phyloP scores from a whole-genome alignment of 257 asterid species.

The Solanum peruvianum region DNA sequence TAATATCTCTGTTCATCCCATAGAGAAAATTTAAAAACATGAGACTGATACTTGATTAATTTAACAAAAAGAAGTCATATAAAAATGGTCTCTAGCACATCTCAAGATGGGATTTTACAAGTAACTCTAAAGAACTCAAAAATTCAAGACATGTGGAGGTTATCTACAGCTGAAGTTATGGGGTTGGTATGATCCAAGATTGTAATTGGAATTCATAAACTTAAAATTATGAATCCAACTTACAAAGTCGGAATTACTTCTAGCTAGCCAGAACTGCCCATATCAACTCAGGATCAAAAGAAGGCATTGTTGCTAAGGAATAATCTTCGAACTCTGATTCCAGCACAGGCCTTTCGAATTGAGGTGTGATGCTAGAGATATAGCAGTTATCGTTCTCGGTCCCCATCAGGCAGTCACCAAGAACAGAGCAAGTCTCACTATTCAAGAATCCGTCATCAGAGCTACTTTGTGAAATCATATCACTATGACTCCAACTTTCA shows the following conservation, averaged over 20 bases:
- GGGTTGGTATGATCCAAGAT: background rate
- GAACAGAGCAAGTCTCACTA: conserved; percentile 25
- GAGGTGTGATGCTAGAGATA: background rate
- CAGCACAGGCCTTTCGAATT: background rate
- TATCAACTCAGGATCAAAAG: conserved; percentile 80
- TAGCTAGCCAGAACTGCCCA: conserved; percentile 88
- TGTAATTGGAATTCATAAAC: background rate
- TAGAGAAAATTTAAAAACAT: background rate
- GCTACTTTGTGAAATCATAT: conserved; percentile 23
- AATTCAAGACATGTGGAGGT: background rate
- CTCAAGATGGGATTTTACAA: background rate
- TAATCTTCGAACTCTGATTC: conserved; percentile 39
- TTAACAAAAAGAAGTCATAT: background rate
- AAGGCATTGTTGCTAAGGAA: conserved; percentile 66
- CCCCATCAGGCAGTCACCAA: conserved; percentile 17
- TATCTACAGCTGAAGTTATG: background rate
- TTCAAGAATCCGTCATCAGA: conserved; percentile 47
- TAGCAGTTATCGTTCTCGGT: background rate
- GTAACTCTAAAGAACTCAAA: background rate
- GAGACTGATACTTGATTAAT: background rate
- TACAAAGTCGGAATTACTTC: background rate
- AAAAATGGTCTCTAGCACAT: background rate
- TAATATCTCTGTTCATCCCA: background rate
- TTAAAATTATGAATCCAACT: background rate
- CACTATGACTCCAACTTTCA: conserved; percentile 14